phyloP scores from a whole-genome alignment of 169 alveolate genomes.

The Plasmodium coatneyi region DNA sequence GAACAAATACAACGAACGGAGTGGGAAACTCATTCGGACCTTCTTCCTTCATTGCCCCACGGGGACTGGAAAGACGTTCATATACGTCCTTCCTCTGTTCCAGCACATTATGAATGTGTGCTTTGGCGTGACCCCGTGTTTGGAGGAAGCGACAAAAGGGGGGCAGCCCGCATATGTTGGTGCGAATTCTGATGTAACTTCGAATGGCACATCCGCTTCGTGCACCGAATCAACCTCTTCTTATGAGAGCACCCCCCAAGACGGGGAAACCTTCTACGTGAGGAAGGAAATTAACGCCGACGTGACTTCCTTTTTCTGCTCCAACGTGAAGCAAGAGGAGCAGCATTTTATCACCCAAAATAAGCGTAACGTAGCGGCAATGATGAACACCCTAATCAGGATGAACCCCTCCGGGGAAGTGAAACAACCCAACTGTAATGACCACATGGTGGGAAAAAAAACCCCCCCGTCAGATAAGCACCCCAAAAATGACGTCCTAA shows the following conservation, averaged over 20 bases:
- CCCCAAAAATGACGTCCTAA: conserved; percentile 17
- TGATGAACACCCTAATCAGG: background rate
- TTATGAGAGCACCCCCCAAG: background rate
- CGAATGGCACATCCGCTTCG: background rate
- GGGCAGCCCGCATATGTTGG: background rate
- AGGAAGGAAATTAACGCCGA: conserved; percentile 22
- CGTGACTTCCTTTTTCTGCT: conserved; percentile 18
- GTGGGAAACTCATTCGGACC: conserved; percentile 27
- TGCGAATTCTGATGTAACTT: background rate
- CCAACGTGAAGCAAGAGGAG: background rate
- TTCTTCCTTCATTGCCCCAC: conserved; percentile 68
- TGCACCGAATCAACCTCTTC: background rate
- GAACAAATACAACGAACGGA: conserved; percentile 23
- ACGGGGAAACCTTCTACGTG: background rate
- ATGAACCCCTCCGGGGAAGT: background rate
- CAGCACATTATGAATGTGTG: conserved; percentile 24
- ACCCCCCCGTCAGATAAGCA: background rate
- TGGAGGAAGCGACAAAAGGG: background rate
- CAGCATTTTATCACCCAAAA: background rate
- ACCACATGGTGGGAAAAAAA: background rate
- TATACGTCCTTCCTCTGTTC: conserved; percentile 35
- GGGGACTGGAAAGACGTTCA: conserved; percentile 63
- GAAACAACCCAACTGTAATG: background rate
- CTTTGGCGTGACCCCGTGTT: background rate
- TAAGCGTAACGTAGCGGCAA: background rate